Evolutionary conservation across 371 early-diverging fungal species (phyloP).

Genomic region (Actinomortierella ambigua): DNA sequence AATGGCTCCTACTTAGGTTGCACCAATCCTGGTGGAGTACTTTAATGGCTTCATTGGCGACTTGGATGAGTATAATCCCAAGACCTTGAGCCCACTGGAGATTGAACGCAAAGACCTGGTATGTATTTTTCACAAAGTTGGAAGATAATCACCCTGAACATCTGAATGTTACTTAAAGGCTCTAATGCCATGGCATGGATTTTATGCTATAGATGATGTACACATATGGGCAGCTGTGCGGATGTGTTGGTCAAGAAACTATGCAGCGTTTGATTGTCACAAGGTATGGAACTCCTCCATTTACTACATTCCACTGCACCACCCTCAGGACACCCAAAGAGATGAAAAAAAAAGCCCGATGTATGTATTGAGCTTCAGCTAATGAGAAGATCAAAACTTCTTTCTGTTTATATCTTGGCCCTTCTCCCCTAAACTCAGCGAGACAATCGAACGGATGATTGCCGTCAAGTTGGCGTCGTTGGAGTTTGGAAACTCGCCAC

Average conservation of each 20-base stretch:
- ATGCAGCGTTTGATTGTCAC: conserved; percentile 63
- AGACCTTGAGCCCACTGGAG: conserved; percentile 23
- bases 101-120: conserved; percentile 35
- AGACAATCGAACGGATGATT: conserved; percentile 60
- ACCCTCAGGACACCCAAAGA: no score
- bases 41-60: conserved; percentile 62
- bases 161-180: background rate
- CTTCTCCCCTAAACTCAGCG: conserved; percentile 35
- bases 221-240: conserved; percentile 60
- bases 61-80: conserved; percentile 27
- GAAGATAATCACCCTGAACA: conserved; percentile 45
- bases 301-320: no score
- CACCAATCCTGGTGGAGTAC: conserved; percentile 66
- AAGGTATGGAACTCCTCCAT: no score
- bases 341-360: no score
- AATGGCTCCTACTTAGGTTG: conserved; percentile 47
- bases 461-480: conserved; percentile 51
- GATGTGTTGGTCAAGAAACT: conserved; percentile 58
- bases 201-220: conserved; percentile 57
- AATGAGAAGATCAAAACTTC: no score
- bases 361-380: no score
- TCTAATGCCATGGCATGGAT: background rate
- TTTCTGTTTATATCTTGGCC: no score
- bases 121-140: background rate
- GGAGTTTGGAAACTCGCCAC: conserved; percentile 43